Evolutionary conservation across 2,329 filamentous ascomycete species (phyloP), one percentile per base, ranked within the genome.

Genomic region (Fusarium continuum): DNA sequence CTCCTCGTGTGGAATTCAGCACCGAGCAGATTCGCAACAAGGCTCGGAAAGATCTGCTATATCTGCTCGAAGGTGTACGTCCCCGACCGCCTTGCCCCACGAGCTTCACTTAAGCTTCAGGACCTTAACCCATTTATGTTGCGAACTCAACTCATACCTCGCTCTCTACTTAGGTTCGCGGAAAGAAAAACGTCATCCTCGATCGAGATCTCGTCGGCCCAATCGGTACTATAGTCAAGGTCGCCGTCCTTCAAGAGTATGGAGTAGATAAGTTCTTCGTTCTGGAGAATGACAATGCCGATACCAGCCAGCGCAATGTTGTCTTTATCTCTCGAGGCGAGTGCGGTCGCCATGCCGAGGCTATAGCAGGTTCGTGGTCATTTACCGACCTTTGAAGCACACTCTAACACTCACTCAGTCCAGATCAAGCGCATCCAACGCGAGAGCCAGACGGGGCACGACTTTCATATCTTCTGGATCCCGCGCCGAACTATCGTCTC

Each of bases 181-280:
- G 96, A 70, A 99, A 98, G 86, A 99, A 99, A 84, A 98, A 97
- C 73, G 83, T 99, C 61, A 91, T 99, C 47, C 90, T 99, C 73
- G 94, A 98, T 76, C 91, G 91, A 77, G 89, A 89, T 70, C 84
- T 99, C 70, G 93, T 94, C 68, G 95, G 94, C 20, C 92, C 93
- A 25, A 85, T 99, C 68, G 92, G 93, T 57, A 85, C 94, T 57
- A 90, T 99, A 68, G 92, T 96, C 79, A 97, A 97, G 76, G 96
- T 97, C 73, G 94, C 94, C 19, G 94, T 91, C 9, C 85, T 97
- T 14, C 92, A 98, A 74, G 95, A 99, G 73, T 97, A 98, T 80
- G 96, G 96, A 25, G 93, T 99, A 68, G 93, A 98, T 77, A 96
- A 96, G 77, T 92, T 97, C 68, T 99, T 98, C 82, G 90, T 97